These are phyloP conservation scores for Isoetes taiwanensis DNA, from an alignment of 75 land plant species.

Conservation along the genomic window DNA sequence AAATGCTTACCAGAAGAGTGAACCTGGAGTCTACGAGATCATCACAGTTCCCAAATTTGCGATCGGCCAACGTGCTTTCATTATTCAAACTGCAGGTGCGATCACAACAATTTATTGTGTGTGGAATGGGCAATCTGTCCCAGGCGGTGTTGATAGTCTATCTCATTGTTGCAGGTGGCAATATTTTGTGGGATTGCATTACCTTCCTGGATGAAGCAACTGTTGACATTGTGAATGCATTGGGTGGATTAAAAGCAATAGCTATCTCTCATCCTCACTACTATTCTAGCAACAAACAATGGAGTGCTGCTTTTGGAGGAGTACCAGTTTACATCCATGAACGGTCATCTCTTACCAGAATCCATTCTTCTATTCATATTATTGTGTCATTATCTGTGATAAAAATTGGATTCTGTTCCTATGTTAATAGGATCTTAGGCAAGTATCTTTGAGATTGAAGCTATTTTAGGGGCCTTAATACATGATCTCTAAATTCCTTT, in stretches of 20 bases:
- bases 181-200: slow-evolving; percentile 21
- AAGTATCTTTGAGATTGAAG: too few relatives aligned
- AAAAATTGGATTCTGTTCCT: neutral
- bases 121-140: neutral
- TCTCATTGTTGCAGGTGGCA: slow-evolving; percentile 16
- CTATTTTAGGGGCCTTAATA: too few relatives aligned
- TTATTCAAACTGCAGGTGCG: slow-evolving; percentile 15
- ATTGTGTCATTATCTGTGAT: neutral
- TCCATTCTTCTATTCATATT: neutral
- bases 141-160: neutral
- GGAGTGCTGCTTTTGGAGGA: slow-evolving; percentile 18
- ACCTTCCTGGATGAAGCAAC: slow-evolving; percentile 22
- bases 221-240: slow-evolving; percentile 14
- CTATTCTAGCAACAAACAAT: slow-evolving; percentile 10
- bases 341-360: neutral
- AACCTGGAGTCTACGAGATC: slow-evolving; percentile 8
- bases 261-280: slow-evolving; percentile 23
- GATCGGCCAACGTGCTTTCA: slow-evolving; percentile 18
- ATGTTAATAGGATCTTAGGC: too few relatives aligned
- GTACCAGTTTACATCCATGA: slow-evolving; percentile 21
- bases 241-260: slow-evolving; percentile 17
- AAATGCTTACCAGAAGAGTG: slow-evolving; percentile 12
- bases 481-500: too few relatives aligned
- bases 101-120: neutral
- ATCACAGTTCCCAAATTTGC: slow-evolving; percentile 15